Evolutionary conservation across 2,329 filamentous ascomycete genomes (phyloP).

Genomic region (Fusarium sp.): DNA sequence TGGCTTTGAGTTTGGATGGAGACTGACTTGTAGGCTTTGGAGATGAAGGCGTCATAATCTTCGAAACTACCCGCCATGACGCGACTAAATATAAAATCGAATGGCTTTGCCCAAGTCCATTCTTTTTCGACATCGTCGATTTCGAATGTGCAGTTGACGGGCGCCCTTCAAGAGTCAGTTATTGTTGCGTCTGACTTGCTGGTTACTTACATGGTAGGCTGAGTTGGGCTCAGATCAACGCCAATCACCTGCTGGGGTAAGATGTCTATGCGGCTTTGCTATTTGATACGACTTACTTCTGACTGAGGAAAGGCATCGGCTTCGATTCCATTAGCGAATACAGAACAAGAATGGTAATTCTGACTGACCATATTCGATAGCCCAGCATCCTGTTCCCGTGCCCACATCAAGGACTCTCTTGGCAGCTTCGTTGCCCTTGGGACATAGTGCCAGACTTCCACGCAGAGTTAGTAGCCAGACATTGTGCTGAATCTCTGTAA

Average conservation of each 20-base stretch:
- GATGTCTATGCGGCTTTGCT: not conserved
- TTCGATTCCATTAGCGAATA: not conserved
- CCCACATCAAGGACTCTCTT: slow-evolving; percentile 13
- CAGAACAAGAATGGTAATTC: too few relatives aligned
- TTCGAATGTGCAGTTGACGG: slow-evolving; percentile 11
- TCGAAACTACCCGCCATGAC: not conserved
- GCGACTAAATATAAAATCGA: not conserved
- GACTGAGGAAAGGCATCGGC: slow-evolving; percentile 2
- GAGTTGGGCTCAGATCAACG: slow-evolving; percentile 17
- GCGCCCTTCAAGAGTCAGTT: not conserved
- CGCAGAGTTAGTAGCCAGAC: not conserved
- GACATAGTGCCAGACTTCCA: not conserved
- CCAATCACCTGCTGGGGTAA: slow-evolving; percentile 9
- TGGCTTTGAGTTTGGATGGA: not conserved
- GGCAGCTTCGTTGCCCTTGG: slow-evolving; percentile 1
- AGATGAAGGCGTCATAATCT: not conserved
- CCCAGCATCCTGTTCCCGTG: slow-evolving; percentile 20
- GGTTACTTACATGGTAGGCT: not conserved
- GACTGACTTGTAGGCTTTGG: not conserved
- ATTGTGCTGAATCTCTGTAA: not conserved
- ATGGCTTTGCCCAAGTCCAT: slow-evolving; percentile 9
- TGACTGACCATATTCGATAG: slow-evolving; percentile 13
- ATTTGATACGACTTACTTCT: not conserved
- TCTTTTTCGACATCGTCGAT: slow-evolving; percentile 16
- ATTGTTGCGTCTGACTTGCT: not conserved